These are phyloP conservation scores for Eucalyptus globulus DNA, from an alignment of 345 rosid genomes.

Conservation along the genomic window DNA sequence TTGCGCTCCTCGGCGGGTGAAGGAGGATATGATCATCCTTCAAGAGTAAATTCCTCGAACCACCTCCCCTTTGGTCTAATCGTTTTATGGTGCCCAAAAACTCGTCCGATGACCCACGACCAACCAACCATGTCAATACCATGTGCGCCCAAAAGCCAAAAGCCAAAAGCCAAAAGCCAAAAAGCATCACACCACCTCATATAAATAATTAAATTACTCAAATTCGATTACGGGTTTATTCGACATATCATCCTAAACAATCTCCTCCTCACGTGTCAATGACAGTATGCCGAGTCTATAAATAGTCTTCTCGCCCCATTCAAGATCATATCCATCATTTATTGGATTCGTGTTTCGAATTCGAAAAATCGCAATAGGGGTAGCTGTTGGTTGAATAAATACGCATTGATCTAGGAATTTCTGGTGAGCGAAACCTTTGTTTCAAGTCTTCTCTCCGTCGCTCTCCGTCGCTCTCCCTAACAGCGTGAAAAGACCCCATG, in stretches of 20 bases:
- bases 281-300: accelerated
- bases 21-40: background rate
- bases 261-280: accelerated
- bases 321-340: background rate
- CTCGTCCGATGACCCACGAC: background rate
- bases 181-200: background rate
- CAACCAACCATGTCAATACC: background rate
- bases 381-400: background rate
- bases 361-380: background rate
- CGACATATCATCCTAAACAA: background rate
- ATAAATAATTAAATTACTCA: background rate
- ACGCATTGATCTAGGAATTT: background rate
- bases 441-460: background rate
- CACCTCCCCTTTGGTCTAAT: background rate
- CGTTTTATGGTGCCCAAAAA: background rate
- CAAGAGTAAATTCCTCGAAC: background rate
- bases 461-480: background rate
- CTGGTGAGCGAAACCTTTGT: background rate
- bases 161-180: background rate
- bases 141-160: background rate
- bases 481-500: background rate
- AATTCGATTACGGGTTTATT: background rate
- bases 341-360: background rate
- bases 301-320: background rate
- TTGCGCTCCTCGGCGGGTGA: background rate